These are phyloP conservation scores for Corynespora cassiicola DNA, from an alignment of 2,329 filamentous ascomycete genomes.

Conservation along the genomic window DNA sequence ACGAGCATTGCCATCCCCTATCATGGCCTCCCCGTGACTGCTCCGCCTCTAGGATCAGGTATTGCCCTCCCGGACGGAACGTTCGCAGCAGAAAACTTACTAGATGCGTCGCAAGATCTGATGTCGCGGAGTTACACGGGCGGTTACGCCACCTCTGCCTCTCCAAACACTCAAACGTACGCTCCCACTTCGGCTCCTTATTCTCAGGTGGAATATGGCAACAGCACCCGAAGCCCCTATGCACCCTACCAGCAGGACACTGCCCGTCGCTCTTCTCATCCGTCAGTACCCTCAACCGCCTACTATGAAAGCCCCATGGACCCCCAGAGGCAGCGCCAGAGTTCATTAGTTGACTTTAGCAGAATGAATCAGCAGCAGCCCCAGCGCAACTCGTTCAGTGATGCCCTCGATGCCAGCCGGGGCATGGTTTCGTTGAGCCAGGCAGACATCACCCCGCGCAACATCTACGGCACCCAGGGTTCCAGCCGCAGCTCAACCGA, in stretches of 20 bases:
- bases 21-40: slow-evolving; percentile 75
- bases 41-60: slow-evolving; percentile 73
- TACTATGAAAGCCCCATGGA: slow-evolving; percentile 57
- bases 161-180: slow-evolving; percentile 71
- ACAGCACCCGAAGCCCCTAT: slow-evolving; percentile 59
- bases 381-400: slow-evolving; percentile 76
- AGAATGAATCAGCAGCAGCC: slow-evolving; percentile 64
- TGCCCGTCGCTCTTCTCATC: slow-evolving; percentile 77
- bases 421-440: slow-evolving; percentile 97
- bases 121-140: slow-evolving; percentile 73
- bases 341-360: slow-evolving; percentile 70
- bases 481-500: slow-evolving; percentile 75
- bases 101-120: slow-evolving; percentile 77
- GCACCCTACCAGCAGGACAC: slow-evolving; percentile 63
- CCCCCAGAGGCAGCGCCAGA: slow-evolving; percentile 59
- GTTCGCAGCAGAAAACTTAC: slow-evolving; percentile 71
- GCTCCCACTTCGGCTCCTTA: slow-evolving; percentile 73
- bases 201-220: slow-evolving; percentile 77
- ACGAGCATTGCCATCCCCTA: slow-evolving; percentile 73
- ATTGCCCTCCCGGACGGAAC: slow-evolving; percentile 70
- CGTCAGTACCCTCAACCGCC: slow-evolving; percentile 72
- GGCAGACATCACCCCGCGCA: slow-evolving; percentile 79
- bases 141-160: slow-evolving; percentile 73
- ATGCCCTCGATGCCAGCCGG: slow-evolving; percentile 89
- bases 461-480: slow-evolving; percentile 77